phyloP scores from a whole-genome alignment of 2,329 filamentous ascomycete species.

The Cladosporium sp. region DNA sequence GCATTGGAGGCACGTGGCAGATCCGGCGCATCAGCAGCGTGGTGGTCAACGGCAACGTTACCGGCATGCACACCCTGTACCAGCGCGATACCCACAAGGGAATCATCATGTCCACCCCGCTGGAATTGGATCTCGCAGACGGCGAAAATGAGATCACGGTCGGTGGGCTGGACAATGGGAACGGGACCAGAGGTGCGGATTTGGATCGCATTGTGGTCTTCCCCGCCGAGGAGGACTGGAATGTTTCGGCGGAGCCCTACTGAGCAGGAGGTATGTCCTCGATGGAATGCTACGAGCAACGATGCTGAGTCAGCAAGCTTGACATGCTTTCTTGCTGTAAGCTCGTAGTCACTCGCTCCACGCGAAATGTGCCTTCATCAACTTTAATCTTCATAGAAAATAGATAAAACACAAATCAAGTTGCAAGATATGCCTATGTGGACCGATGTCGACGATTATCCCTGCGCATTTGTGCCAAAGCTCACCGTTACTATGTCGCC shows the following conservation, averaged over 20 bases:
- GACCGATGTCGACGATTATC: too few relatives aligned
- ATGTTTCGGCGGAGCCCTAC: neutral
- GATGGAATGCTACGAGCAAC: too few relatives aligned
- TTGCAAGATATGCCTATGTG: too few relatives aligned
- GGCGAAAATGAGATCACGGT: slow-evolving; percentile 59
- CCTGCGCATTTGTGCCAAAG: too few relatives aligned
- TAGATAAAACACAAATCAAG: too few relatives aligned
- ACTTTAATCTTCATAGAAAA: too few relatives aligned
- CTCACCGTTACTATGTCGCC: too few relatives aligned
- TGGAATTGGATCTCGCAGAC: slow-evolving; percentile 51
- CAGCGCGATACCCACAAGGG: slow-evolving; percentile 58
- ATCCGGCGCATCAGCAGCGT: slow-evolving; percentile 58
- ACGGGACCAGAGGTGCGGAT: slow-evolving; percentile 55
- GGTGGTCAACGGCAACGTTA: slow-evolving; percentile 51
- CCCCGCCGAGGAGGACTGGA: slow-evolving; percentile 43
- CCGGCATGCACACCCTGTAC: slow-evolving; percentile 48
- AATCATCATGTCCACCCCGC: slow-evolving; percentile 54
- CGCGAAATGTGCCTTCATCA: too few relatives aligned
- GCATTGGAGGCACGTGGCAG: slow-evolving; percentile 58
- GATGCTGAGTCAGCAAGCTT: too few relatives aligned
- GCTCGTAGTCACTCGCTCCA: too few relatives aligned
- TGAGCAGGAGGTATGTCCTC: too few relatives aligned
- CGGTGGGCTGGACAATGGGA: slow-evolving; percentile 54
- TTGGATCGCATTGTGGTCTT: slow-evolving; percentile 59
- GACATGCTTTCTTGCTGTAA: too few relatives aligned